A percentile compares a stretch with the other conserved stretches of the same genome.
phyloP scores from a whole-genome alignment of 2,329 filamentous ascomycete genomes.

The Stachybotrys chartarum region DNA sequence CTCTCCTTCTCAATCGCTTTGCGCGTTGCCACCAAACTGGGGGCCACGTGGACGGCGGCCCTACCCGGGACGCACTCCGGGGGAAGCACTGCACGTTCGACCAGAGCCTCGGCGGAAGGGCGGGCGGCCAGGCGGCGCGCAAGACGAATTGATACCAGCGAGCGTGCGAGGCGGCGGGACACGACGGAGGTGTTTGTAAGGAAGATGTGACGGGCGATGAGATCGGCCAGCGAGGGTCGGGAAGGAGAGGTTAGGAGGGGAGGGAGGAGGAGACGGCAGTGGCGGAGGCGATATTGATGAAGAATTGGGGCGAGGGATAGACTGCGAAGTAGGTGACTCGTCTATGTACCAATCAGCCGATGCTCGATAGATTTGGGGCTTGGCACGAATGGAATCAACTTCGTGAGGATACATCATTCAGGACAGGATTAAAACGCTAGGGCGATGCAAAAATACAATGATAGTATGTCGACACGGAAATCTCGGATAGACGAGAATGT shows the following conservation, averaged over 20 bases:
- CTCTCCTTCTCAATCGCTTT: slow-evolving; percentile 58
- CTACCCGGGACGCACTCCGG: slow-evolving; percentile 51
- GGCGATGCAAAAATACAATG: no score
- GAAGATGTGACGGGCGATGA: slow-evolving; percentile 59
- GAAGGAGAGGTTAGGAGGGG: slow-evolving; percentile 48
- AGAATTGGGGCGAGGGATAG: slow-evolving; percentile 60
- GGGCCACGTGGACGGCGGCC: slow-evolving; percentile 39
- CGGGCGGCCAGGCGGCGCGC: slow-evolving; percentile 53
- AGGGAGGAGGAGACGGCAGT: slow-evolving; percentile 45
- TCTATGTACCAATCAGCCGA: slow-evolving; percentile 27
- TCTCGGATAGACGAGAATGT: no score
- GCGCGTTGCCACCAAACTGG: slow-evolving; percentile 54
- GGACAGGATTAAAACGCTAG: no score
- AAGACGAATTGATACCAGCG: slow-evolving; percentile 58
- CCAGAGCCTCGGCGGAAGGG: slow-evolving; percentile 52
- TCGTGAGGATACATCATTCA: no score
- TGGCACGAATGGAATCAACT: no score
- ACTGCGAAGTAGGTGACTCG: slow-evolving; percentile 52
- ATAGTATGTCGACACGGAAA: no score
- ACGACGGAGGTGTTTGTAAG: slow-evolving; percentile 58
- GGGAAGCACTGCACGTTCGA: slow-evolving; percentile 58
- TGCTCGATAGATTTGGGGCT: not conserved
- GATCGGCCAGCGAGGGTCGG: slow-evolving; percentile 53
- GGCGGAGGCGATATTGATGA: slow-evolving; percentile 54
- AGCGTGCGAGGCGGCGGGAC: slow-evolving; percentile 56